A percentile compares a stretch with the other conserved stretches of the same genome.
Evolutionary conservation across 2,329 filamentous ascomycete genomes (phyloP).

Genomic region (Ambrosiella xylebori): DNA sequence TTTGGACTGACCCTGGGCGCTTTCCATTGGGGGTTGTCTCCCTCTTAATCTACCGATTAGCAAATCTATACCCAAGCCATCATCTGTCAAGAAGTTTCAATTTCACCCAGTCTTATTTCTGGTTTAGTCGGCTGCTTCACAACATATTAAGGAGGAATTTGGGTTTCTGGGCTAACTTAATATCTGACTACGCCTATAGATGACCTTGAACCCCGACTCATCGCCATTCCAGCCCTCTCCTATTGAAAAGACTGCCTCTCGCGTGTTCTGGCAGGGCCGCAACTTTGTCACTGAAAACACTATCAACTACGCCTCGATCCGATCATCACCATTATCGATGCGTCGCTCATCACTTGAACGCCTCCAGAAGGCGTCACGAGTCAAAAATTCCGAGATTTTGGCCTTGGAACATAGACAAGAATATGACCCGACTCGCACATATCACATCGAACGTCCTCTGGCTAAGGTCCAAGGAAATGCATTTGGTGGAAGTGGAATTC

Average conservation of each 20-base stretch:
- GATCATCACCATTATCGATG: constrained; percentile 46
- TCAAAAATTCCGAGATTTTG: constrained; percentile 97
- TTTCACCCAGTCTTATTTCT: neutral
- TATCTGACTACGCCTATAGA: constrained; percentile 36
- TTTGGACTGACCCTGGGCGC: neutral
- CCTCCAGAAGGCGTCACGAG: constrained; percentile 80
- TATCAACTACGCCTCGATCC: constrained; percentile 38
- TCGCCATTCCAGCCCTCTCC: constrained; percentile 79
- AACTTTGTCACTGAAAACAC: constrained; percentile 59
- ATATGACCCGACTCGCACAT: constrained; percentile 68
- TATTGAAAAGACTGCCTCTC: constrained; percentile 30
- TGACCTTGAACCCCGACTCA: constrained; percentile 51
- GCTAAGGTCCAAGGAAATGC: constrained; percentile 59
- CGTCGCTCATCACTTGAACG: constrained; percentile 88
- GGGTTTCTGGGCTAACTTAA: constrained; percentile 1
- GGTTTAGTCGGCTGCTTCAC: neutral
- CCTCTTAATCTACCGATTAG: neutral
- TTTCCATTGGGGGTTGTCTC: neutral
- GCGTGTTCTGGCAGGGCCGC: constrained; percentile 79
- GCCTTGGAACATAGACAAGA: constrained; percentile 81
- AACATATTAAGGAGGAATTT: neutral
- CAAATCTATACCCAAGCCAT: neutral
- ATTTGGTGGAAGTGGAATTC: constrained; percentile 40
- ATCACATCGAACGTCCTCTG: constrained; percentile 60
- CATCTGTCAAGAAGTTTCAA: neutral